A percentile compares a stretch with the other conserved stretches of the same genome.
phyloP scores from a whole-genome alignment of 2,329 filamentous ascomycete genomes.

The Leptographium wingfieldii region DNA sequence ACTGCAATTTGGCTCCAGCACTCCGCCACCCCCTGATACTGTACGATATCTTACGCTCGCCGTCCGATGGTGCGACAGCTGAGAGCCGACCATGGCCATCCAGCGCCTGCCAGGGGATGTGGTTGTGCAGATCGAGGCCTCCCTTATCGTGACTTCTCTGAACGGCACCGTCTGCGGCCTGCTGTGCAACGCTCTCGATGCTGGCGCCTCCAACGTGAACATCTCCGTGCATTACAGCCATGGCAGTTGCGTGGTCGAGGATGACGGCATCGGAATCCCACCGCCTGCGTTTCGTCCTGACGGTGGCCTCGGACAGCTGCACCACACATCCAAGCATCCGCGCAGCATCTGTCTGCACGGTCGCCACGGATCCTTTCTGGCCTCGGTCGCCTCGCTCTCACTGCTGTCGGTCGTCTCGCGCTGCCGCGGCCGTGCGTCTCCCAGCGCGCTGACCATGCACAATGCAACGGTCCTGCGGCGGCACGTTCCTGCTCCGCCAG shows the following conservation, averaged over 20 bases:
- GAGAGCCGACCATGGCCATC: constrained; percentile 41
- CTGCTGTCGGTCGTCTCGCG: constrained; percentile 66
- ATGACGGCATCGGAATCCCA: constrained; percentile 69
- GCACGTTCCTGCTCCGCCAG: constrained; percentile 44
- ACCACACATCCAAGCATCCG: constrained; percentile 67
- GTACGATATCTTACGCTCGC: too few species aligned
- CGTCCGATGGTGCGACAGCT: constrained; percentile 7
- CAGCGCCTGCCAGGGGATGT: constrained; percentile 57
- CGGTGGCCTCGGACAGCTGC: constrained; percentile 60
- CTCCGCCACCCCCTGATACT: too few species aligned
- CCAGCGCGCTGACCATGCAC: constrained; percentile 57
- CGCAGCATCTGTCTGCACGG: constrained; percentile 42
- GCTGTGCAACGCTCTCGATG: constrained; percentile 76
- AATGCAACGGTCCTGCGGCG: constrained; percentile 54
- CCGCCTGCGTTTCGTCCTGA: constrained; percentile 56
- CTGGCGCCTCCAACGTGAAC: constrained; percentile 53
- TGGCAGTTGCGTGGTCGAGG: constrained; percentile 69
- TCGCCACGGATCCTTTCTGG: constrained; percentile 59
- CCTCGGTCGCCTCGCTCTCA: constrained; percentile 63
- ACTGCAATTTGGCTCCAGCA: too few species aligned
- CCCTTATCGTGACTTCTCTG: constrained; percentile 63
- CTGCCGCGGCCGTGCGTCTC: constrained; percentile 44
- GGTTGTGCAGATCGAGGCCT: constrained; percentile 71
- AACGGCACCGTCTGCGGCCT: constrained; percentile 60
- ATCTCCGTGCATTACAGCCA: constrained; percentile 62